Conservation (phyloP, 2,329 filamentous ascomycete species). For the Neonectria magnoliae region DNA sequence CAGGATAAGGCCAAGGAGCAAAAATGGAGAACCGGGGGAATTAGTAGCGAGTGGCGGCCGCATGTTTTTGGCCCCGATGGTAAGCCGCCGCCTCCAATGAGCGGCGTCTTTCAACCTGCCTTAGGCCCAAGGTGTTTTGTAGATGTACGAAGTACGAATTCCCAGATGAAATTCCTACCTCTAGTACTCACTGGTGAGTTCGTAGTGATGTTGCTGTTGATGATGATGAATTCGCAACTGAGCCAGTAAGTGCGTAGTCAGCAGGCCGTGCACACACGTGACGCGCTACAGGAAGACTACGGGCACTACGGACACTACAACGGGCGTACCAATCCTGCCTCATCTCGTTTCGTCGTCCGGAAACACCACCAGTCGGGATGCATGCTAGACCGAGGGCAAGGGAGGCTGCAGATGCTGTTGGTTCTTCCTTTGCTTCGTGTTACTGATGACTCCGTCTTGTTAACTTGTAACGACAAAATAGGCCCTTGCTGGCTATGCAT, state of each 20-base stretch:
- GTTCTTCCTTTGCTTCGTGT: neutral
- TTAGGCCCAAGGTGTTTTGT: neutral
- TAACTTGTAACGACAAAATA: neutral
- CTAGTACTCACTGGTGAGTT: too few species aligned
- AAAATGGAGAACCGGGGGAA: neutral
- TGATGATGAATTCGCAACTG: neutral
- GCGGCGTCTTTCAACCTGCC: neutral
- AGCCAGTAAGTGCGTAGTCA: neutral
- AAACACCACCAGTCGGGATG: slow-evolving; percentile 7
- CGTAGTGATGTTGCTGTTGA: too few species aligned
- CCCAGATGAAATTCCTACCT: neutral
- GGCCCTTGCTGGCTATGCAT: slow-evolving; percentile 4
- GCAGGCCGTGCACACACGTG: neutral
- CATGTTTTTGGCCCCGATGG: slow-evolving; percentile 13
- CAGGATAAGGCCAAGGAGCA: neutral
- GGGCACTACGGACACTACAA: slow-evolving; percentile 3
- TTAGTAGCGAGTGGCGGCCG: slow-evolving; percentile 10
- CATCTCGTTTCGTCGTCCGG: slow-evolving; percentile 9
- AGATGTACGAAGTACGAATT: neutral
- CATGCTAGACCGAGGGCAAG: slow-evolving; percentile 2
- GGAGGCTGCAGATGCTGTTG: neutral
- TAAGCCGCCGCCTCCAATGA: neutral
- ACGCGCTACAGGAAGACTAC: neutral
- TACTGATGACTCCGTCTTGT: neutral
- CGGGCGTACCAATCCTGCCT: slow-evolving; percentile 3